Conservation (phyloP, 106 monocot species). For the Phalaenopsis equestris region DNA sequence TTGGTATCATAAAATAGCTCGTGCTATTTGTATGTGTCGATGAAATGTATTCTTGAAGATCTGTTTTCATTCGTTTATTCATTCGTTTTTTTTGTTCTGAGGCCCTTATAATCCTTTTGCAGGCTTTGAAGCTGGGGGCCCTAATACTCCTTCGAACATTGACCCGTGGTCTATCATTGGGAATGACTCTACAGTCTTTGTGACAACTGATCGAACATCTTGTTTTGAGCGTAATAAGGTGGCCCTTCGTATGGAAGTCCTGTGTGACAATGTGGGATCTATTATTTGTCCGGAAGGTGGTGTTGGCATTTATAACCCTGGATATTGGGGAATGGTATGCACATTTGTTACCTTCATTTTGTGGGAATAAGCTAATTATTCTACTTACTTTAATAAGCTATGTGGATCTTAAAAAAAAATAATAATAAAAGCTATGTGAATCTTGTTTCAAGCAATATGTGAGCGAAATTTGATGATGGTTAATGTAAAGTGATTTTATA, state of each 20-base stretch:
- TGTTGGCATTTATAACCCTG: slow-evolving; percentile 95
- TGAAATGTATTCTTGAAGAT: background rate
- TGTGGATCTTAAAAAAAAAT: background rate
- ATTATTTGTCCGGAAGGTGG: slow-evolving; percentile 67
- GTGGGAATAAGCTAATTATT: background rate
- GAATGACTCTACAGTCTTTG: slow-evolving; percentile 50
- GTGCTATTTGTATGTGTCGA: background rate
- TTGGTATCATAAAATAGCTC: too few species aligned
- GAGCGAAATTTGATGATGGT: background rate
- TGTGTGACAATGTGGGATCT: slow-evolving; percentile 40
- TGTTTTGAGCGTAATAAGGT: slow-evolving; percentile 67
- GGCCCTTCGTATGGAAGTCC: slow-evolving; percentile 80
- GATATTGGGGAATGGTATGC: slow-evolving; percentile 96
- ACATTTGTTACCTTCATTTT: background rate
- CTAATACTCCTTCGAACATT: slow-evolving; percentile 81
- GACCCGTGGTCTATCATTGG: slow-evolving; percentile 87
- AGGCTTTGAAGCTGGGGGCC: slow-evolving; percentile 97
- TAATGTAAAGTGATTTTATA: background rate
- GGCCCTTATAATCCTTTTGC: slow-evolving; percentile 5
- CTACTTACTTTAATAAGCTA: background rate
- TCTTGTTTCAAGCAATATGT: background rate
- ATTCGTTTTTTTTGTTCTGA: background rate
- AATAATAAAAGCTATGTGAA: background rate
- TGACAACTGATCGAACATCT: slow-evolving; percentile 60
- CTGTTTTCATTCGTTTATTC: background rate